Conservation (phyloP, 2,329 filamentous ascomycete species). For the Endocalyx cinctus region DNA sequence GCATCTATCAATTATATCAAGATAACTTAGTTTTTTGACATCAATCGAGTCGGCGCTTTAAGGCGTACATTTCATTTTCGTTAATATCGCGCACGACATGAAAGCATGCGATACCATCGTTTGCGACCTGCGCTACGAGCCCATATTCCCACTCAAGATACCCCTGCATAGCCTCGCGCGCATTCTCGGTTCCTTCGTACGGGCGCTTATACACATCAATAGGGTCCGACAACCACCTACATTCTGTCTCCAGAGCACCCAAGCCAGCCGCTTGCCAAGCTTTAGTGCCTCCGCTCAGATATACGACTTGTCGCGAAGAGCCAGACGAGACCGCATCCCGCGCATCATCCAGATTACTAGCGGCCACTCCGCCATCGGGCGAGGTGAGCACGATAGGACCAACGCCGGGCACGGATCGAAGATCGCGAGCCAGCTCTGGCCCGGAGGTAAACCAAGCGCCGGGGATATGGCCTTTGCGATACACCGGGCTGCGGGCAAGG, state of each 20-base stretch:
- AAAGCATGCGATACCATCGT: conserved; percentile 1
- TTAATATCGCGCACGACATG: conserved; percentile 1
- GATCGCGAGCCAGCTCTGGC: conserved; percentile 1
- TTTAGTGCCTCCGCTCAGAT: conserved; percentile 1
- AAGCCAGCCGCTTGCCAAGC: background rate
- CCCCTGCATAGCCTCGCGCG: conserved; percentile 2
- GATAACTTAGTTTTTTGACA: too few species aligned
- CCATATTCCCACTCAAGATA: conserved; percentile 2
- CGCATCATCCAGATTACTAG: background rate
- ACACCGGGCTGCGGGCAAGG: conserved; percentile 1
- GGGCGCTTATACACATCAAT: conserved; percentile 1
- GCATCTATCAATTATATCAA: too few species aligned
- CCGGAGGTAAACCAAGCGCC: conserved; percentile 1
- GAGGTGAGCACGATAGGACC: conserved; percentile 1
- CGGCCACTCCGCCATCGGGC: background rate
- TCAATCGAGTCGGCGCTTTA: too few species aligned
- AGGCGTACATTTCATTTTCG: too few species aligned
- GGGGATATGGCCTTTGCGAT: conserved; percentile 1
- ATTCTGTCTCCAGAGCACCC: background rate
- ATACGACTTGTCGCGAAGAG: background rate
- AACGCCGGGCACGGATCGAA: background rate
- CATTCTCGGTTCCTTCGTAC: conserved; percentile 1
- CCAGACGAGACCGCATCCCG: background rate
- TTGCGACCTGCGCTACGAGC: conserved; percentile 1
- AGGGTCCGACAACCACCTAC: conserved; percentile 1